Conservation (phyloP, 139 green algal species). For the Asterochloris sp. region DNA sequence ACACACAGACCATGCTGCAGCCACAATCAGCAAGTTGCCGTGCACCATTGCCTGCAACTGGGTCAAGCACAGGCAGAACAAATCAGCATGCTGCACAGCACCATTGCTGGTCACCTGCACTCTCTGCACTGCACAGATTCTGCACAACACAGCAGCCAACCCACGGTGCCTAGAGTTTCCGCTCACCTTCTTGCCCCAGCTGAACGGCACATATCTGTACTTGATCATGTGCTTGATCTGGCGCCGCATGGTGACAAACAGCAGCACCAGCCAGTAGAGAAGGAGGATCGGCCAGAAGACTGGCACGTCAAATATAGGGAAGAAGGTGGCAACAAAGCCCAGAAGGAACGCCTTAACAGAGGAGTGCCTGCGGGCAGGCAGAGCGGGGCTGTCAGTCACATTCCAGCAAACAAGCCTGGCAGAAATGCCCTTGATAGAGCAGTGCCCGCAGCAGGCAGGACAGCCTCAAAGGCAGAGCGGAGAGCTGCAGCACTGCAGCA, state of each 20-base stretch:
- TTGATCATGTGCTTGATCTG: constrained; percentile 99
- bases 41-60: too few relatives aligned
- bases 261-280: constrained; percentile 95
- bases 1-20: too few relatives aligned
- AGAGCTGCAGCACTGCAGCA: too few relatives aligned
- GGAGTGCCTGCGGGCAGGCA: constrained; percentile 56
- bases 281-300: constrained; percentile 99
- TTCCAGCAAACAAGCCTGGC: background rate
- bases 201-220: constrained; percentile 90
- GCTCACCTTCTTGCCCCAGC: constrained; percentile 65
- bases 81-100: too few relatives aligned
- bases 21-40: too few relatives aligned
- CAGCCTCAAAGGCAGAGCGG: too few relatives aligned
- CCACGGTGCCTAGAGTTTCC: background rate
- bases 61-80: too few relatives aligned
- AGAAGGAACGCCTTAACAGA: constrained; percentile 78
- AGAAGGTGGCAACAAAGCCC: constrained; percentile 90
- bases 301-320: constrained; percentile 93
- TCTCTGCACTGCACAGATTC: too few relatives aligned
- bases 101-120: too few relatives aligned
- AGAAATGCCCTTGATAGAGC: background rate
- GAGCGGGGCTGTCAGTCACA: background rate
- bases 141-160: too few relatives aligned
- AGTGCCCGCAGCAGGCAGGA: too few relatives aligned
- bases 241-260: constrained; percentile 97